Percentiles rank a stretch among this genome's conserved stretches.
These are phyloP conservation scores for Kwoniella bestiolae DNA, from an alignment of 768 basidiomycete species.

Conservation along the genomic window DNA sequence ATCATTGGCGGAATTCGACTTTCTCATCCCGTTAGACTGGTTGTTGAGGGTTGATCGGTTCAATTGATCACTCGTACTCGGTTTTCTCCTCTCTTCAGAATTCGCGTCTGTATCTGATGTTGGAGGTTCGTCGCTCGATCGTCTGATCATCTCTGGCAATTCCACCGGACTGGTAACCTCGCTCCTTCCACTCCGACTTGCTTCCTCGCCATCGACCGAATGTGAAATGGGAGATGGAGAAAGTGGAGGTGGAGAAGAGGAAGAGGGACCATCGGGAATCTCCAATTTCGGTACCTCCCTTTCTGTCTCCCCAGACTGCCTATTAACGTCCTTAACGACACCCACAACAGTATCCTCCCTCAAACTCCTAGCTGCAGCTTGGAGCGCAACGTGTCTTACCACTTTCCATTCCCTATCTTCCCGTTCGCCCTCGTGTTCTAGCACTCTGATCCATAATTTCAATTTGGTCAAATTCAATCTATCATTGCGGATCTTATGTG, in stretches of 20 bases:
- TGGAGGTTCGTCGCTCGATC: constrained; percentile 26
- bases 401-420: constrained; percentile 71
- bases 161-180: constrained; percentile 27
- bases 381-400: constrained; percentile 72
- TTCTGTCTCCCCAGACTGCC: neutral
- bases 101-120: neutral
- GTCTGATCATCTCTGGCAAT: constrained; percentile 33
- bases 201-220: constrained; percentile 2
- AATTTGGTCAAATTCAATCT: constrained; percentile 76
- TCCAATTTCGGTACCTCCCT: constrained; percentile 15
- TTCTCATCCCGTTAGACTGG: neutral
- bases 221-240: neutral
- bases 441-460: constrained; percentile 74
- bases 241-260: neutral
- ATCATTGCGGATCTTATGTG: constrained; percentile 68
- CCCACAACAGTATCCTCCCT: constrained; percentile 40
- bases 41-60: neutral
- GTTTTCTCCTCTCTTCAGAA: neutral
- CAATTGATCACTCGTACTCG: neutral
- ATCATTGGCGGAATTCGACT: constrained; percentile 1
- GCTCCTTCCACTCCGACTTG: neutral
- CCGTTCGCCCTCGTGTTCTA: constrained; percentile 71
- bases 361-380: constrained; percentile 71
- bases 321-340: constrained; percentile 26
- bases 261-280: neutral